These are phyloP conservation scores for Smallanthus sonchifolius DNA, from an alignment of 129 eudicot genomes.

Conservation along the genomic window DNA sequence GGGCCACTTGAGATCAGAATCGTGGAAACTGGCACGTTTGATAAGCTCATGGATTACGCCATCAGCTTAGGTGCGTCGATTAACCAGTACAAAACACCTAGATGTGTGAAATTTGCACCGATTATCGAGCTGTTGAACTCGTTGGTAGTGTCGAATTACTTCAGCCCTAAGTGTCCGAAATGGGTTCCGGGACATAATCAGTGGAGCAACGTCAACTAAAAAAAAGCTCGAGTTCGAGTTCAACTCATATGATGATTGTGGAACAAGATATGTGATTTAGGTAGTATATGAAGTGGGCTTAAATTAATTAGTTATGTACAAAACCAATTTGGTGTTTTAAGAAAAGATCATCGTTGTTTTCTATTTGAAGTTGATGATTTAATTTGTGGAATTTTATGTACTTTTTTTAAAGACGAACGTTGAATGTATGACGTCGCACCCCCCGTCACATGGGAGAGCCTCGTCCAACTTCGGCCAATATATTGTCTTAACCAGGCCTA, in stretches of 20 bases:
- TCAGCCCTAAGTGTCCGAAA: conserved; percentile 82
- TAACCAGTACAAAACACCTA: conserved; percentile 80
- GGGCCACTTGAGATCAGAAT: conserved; percentile 82
- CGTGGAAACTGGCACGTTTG: conserved; percentile 75
- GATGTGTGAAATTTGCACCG: conserved; percentile 74
- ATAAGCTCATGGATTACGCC: conserved; percentile 87
- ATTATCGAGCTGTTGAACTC: conserved; percentile 67
- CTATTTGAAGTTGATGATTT: background rate
- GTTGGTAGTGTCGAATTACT: conserved; percentile 55
- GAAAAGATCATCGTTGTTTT: conserved; percentile 18
- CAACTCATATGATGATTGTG: background rate
- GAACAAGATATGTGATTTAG: conserved; percentile 16
- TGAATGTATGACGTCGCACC: no score
- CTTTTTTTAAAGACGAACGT: no score
- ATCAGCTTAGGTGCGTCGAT: conserved; percentile 72
- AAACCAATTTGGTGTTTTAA: conserved; percentile 40
- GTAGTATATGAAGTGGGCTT: conserved; percentile 16
- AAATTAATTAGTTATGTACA: conserved; percentile 35
- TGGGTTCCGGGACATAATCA: conserved; percentile 72
- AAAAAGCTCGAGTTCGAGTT: background rate
- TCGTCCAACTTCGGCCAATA: no score
- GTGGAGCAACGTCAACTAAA: conserved; percentile 41
- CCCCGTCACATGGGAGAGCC: no score
- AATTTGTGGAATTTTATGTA: conserved; percentile 25
- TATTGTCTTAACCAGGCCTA: no score